Conservation (phyloP, 2,329 filamentous ascomycete genomes). For the Sordariomycetes sp. region DNA sequence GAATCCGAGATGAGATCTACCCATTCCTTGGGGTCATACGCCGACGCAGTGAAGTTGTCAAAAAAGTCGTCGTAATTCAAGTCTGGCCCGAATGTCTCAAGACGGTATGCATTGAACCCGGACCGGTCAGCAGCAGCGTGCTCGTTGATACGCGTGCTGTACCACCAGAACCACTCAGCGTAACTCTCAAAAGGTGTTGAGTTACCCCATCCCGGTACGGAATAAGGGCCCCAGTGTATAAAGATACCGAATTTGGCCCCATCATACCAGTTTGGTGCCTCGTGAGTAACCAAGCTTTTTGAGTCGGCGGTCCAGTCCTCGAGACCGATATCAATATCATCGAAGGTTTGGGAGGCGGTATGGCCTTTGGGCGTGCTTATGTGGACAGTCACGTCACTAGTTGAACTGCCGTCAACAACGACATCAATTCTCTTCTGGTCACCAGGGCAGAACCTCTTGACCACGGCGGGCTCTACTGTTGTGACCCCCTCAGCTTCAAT, state of each 20-base stretch:
- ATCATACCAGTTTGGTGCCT: constrained; percentile 8
- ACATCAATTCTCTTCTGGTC: constrained; percentile 30
- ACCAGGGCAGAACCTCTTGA: constrained; percentile 31
- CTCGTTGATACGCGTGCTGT: constrained; percentile 21
- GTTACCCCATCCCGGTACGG: constrained; percentile 33
- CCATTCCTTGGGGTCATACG: constrained; percentile 42
- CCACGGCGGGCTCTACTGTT: constrained; percentile 26
- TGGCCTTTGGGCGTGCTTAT: neutral
- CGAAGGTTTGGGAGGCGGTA: constrained; percentile 5
- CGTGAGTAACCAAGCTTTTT: constrained; percentile 6
- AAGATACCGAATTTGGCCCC: constrained; percentile 9
- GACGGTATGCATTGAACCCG: constrained; percentile 36
- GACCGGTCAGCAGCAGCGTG: constrained; percentile 30
- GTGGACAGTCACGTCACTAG: constrained; percentile 10
- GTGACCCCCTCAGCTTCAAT: constrained; percentile 27
- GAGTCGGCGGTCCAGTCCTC: constrained; percentile 22
- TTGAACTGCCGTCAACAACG: constrained; percentile 20
- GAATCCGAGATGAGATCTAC: constrained; percentile 42
- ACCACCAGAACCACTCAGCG: constrained; percentile 42
- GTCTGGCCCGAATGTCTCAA: constrained; percentile 39
- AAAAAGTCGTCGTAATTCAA: constrained; percentile 49
- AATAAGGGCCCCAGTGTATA: constrained; percentile 10
- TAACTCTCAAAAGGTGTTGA: constrained; percentile 28
- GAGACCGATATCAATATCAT: constrained; percentile 20
- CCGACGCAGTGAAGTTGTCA: constrained; percentile 38